phyloP scores from a whole-genome alignment of 192 early-diverging fungal species.

The Helicostylum pulchrum region DNA sequence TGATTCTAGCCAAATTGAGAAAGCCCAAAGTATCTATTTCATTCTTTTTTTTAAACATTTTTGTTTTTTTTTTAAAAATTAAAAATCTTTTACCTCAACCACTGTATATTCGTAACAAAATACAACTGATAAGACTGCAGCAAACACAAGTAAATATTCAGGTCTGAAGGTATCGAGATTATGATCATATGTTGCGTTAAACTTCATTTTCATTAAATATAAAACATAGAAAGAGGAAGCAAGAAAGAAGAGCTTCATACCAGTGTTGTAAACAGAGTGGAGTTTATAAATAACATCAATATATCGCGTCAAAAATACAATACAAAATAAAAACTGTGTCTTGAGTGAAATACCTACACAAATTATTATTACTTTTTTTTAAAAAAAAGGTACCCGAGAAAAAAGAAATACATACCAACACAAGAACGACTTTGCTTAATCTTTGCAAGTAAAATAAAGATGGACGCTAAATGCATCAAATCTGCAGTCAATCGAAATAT shows the following conservation, averaged over 20 bases:
- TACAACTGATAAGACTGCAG: neutral
- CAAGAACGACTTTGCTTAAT: constrained; percentile 87
- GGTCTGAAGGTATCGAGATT: constrained; percentile 87
- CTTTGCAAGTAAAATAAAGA: constrained; percentile 80
- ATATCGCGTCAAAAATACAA: constrained; percentile 93
- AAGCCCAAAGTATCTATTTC: constrained; percentile 87
- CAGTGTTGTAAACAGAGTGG: constrained; percentile 86
- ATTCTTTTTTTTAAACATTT: too few relatives aligned
- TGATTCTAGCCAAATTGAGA: constrained; percentile 95
- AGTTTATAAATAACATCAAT: constrained; percentile 79
- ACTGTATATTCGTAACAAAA: constrained; percentile 11
- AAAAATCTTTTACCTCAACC: neutral
- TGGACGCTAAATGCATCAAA: constrained; percentile 18
- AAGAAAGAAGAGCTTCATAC: constrained; percentile 98
- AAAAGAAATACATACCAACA: constrained; percentile 52
- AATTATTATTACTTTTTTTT: too few relatives aligned
- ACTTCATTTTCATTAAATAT: constrained; percentile 83
- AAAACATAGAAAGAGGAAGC: constrained; percentile 80
- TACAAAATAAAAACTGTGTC: constrained; percentile 85
- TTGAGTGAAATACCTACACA: constrained; percentile 94
- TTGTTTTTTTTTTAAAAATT: too few relatives aligned
- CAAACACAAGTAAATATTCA: constrained; percentile 62
- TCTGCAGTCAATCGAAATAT: constrained; percentile 20
- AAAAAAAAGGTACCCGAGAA: too few relatives aligned
- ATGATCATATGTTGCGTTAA: constrained; percentile 91